Percentiles rank a stretch among this genome's conserved stretches.
Conservation (phyloP, 805 yeast species). For the Saccharomycopsis capsularis region DNA sequence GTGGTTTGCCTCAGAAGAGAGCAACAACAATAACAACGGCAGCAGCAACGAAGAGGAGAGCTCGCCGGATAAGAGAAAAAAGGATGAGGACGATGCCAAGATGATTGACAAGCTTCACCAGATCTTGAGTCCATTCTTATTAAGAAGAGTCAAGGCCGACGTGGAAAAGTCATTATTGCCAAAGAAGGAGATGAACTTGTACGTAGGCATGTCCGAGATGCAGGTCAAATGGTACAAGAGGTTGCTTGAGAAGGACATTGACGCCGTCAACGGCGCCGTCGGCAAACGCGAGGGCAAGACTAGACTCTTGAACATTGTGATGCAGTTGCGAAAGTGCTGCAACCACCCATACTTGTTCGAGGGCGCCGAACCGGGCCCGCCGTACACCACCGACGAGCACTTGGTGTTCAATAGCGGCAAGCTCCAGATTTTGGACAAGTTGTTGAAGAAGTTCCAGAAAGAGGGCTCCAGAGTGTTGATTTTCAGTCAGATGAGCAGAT, state of each 20-base stretch:
- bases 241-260: slow-evolving; percentile 84
- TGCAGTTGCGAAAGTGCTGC: slow-evolving; percentile 95
- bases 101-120: slow-evolving; percentile 86
- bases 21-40: no score
- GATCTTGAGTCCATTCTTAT: slow-evolving; percentile 77
- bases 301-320: slow-evolving; percentile 82
- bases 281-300: slow-evolving; percentile 93
- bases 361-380: slow-evolving; percentile 99
- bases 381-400: slow-evolving; percentile 93
- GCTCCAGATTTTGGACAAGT: slow-evolving; percentile 80
- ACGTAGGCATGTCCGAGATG: slow-evolving; percentile 94
- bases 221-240: slow-evolving; percentile 88
- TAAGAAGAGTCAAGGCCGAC: slow-evolving; percentile 86
- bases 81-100: slow-evolving; percentile 60
- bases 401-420: slow-evolving; percentile 85
- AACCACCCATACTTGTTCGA: slow-evolving; percentile 95
- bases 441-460: slow-evolving; percentile 59
- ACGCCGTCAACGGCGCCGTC: slow-evolving; percentile 93
- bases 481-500: slow-evolving; percentile 89
- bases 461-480: slow-evolving; percentile 87
- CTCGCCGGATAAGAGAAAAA: slow-evolving; percentile 43
- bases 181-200: slow-evolving; percentile 81
- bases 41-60: slow-evolving; percentile 47
- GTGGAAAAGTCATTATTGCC: slow-evolving; percentile 89
- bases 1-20: slow-evolving; percentile 61